A percentile compares a stretch with the other conserved stretches of the same genome.
These are phyloP conservation scores for Saccharomycopsis oosterbeekiorum DNA, from an alignment of 805 yeast genomes.

Conservation along the genomic window DNA sequence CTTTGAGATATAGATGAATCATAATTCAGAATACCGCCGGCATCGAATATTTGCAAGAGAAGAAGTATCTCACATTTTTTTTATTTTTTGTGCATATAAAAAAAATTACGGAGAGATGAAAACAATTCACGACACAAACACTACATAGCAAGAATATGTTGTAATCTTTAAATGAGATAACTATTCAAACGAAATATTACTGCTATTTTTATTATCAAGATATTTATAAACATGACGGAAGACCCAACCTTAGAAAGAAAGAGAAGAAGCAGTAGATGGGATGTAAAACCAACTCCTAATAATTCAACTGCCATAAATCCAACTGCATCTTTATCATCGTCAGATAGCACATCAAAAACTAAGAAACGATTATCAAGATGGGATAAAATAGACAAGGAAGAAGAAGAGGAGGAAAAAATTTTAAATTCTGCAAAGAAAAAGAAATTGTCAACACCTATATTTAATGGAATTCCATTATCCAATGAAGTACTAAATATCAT, in stretches of 20 bases:
- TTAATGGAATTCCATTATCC: slow-evolving; percentile 13
- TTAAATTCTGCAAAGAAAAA: background rate
- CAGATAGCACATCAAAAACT: background rate
- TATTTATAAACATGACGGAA: background rate
- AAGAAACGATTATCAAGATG: slow-evolving; percentile 1
- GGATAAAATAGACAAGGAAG: slow-evolving; percentile 2
- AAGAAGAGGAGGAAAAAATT: background rate
- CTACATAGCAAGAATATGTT: no score
- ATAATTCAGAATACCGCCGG: no score
- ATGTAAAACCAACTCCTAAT: slow-evolving; percentile 2
- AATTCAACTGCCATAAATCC: background rate
- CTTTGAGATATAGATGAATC: background rate
- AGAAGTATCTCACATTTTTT: background rate
- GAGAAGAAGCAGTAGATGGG: slow-evolving; percentile 14
- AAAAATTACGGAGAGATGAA: background rate
- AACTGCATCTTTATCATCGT: background rate
- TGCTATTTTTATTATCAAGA: no score
- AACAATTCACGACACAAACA: background rate
- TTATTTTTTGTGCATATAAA: no score
- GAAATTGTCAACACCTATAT: slow-evolving; percentile 1
- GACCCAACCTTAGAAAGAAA: background rate
- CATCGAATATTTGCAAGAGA: background rate
- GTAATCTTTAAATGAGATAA: no score
- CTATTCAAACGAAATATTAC: no score
- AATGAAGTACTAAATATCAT: slow-evolving; percentile 10